Evolutionary conservation across 164 flowering plant genomes (phyloP), one percentile per base, ranked within the genome.

Genomic region (Kingdonia uniflora): DNA sequence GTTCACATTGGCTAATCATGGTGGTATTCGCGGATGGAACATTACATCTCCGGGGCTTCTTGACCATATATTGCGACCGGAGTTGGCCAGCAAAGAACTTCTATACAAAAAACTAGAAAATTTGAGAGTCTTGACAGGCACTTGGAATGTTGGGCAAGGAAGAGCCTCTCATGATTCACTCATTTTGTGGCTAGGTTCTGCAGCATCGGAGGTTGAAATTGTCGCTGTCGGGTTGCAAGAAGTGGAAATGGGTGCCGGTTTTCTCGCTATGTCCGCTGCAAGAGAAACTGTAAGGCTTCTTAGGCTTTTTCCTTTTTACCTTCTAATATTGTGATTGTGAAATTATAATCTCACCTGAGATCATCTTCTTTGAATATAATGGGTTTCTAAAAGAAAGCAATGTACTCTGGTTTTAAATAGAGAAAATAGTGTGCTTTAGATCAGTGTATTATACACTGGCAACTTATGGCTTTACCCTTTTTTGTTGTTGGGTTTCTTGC

Each of bases 231-330:
- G 99, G 25, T 74, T 87, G 71, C 99, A 94, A 64, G 99, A 94
- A 75, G 95, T 94, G 60, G 99, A 89, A 63, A 94, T 89, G 99
- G 99, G 99, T 42, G 99, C 99, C 10, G 97, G 97, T 59, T 89
- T 89, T 69, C 90, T 94, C 44, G 99, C 99, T 11, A 78, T 90
- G 85, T 88, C 99, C 48, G 97, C 96, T 13, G 99, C 99, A 24
- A 89, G 80, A 81, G 99, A 94, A 75, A 77, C 96, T 54, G 99
- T 94, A 69, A 75, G 83, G 14, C 41, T 55, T 26, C 42, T 16
- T 26, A 19, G 38, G 15, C 6, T 7, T 51, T 19, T 51, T 20
- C 6, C 6, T 20, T 23, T 23, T 1, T 0, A 44, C 22, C n/a
- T n/a, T n/a, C n/a, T n/a, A n/a, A n/a, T n/a, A n/a, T n/a, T n/a